Conservation (phyloP, 495 filamentous ascomycete species). For the Penicillium coffeae region DNA sequence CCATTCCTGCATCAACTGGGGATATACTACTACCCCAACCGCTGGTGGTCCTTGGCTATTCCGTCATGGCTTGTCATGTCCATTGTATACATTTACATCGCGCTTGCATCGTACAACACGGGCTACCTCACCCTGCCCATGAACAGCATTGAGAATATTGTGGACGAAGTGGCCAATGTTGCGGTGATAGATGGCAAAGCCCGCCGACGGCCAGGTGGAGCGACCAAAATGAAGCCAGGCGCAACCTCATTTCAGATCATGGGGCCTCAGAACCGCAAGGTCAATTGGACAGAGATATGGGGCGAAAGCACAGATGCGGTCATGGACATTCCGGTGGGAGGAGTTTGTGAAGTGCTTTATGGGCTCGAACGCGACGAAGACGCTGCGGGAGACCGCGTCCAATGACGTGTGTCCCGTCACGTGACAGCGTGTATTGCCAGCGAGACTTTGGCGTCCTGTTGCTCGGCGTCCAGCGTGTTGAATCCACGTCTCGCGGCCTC, state of each 20-base stretch:
- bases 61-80: conserved; percentile 86
- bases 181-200: conserved; percentile 75
- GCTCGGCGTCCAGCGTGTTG: no score
- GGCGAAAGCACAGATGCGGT: conserved; percentile 92
- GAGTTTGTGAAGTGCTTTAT: conserved; percentile 85
- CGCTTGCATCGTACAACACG: conserved; percentile 86
- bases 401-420: conserved; percentile 3
- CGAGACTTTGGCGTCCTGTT: no score
- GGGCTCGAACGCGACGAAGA: conserved; percentile 43
- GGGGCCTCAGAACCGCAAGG: conserved; percentile 47
- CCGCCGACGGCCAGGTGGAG: conserved; percentile 46
- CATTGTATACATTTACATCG: conserved; percentile 89
- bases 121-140: conserved; percentile 80
- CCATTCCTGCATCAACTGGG: conserved; percentile 89
- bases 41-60: conserved; percentile 94
- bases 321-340: conserved; percentile 93
- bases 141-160: conserved; percentile 79
- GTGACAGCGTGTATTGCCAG: conserved; percentile 1
- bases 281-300: conserved; percentile 77
- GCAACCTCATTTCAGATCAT: conserved; percentile 46
- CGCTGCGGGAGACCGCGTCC: conserved; percentile 9
- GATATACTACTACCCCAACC: conserved; percentile 93
- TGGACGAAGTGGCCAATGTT: conserved; percentile 84
- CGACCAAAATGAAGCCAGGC: conserved; percentile 43
- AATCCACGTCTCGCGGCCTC: no score